These are phyloP conservation scores for Abrus precatorius DNA, from an alignment of 306 rosid species.

Conservation along the genomic window DNA sequence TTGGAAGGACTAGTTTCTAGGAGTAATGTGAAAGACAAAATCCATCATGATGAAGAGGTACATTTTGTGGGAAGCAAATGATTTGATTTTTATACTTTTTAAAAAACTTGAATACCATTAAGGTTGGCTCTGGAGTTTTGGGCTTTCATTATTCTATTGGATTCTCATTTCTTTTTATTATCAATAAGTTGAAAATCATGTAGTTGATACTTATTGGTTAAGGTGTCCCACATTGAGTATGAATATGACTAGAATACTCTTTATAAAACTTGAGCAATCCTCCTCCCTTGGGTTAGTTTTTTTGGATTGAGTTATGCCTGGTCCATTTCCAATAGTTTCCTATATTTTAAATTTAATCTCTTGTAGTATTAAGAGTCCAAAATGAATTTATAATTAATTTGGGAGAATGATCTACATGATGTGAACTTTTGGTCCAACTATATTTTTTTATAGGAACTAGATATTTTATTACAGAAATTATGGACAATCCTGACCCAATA, in stretches of 20 bases:
- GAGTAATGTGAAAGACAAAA: constrained; percentile 65
- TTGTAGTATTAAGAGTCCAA: constrained; percentile 1
- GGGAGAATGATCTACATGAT: constrained; percentile 9
- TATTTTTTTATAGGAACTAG: constrained; percentile 4
- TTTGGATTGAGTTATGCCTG: background rate
- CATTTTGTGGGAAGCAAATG: constrained; percentile 14
- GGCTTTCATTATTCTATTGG: constrained; percentile 29
- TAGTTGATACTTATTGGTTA: background rate
- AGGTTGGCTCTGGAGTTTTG: constrained; percentile 31
- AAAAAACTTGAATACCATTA: constrained; percentile 1
- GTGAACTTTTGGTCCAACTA: constrained; percentile 12
- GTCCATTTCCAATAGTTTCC: background rate
- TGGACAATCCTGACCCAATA: background rate
- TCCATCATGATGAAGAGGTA: constrained; percentile 74
- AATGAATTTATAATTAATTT: constrained; percentile 4
- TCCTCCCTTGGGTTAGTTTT: background rate
- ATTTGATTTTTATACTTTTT: constrained; percentile 6
- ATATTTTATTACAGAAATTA: background rate
- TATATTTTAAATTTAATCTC: constrained; percentile 4
- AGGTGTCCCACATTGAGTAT: background rate
- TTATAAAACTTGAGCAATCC: background rate
- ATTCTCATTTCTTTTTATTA: constrained; percentile 1
- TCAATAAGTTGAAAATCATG: constrained; percentile 30
- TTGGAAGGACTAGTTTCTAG: constrained; percentile 86
- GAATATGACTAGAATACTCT: background rate